Evolutionary conservation across 441 rosid species (phyloP).

Genomic region (Hura crepitans): DNA sequence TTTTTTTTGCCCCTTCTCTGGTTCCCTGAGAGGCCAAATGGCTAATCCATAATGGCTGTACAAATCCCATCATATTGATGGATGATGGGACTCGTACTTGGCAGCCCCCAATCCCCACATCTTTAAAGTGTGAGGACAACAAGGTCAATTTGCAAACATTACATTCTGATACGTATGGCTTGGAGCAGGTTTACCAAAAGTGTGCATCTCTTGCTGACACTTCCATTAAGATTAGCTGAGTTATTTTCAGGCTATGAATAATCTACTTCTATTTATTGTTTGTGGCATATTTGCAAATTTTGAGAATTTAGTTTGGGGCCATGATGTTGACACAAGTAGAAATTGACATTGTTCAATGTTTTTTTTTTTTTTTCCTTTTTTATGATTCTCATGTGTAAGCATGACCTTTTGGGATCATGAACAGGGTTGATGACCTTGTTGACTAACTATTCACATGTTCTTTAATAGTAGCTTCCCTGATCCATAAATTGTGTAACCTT

Average conservation of each 20-base stretch:
- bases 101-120: not conserved
- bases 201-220: slow-evolving; percentile 9
- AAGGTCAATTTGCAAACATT: not conserved
- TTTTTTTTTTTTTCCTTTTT: not conserved
- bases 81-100: not conserved
- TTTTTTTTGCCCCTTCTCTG: not conserved
- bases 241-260: not conserved
- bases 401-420: not conserved
- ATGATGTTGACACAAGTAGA: not conserved
- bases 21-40: not conserved
- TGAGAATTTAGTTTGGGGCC: not conserved
- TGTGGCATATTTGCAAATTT: not conserved
- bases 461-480: not conserved
- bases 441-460: not conserved
- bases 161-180: not conserved
- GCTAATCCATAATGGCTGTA: not conserved
- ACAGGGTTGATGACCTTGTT: not conserved
- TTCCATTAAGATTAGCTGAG: not conserved
- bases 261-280: not conserved
- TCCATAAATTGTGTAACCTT: not conserved
- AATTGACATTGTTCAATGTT: not conserved
- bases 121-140: not conserved
- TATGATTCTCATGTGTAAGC: not conserved
- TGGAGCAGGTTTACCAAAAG: not conserved
- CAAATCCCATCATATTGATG: not conserved